Percentiles rank a stretch among this genome's conserved stretches.
phyloP scores from a whole-genome alignment of 2,329 filamentous ascomycete species.

The Corynespora cassiicola region DNA sequence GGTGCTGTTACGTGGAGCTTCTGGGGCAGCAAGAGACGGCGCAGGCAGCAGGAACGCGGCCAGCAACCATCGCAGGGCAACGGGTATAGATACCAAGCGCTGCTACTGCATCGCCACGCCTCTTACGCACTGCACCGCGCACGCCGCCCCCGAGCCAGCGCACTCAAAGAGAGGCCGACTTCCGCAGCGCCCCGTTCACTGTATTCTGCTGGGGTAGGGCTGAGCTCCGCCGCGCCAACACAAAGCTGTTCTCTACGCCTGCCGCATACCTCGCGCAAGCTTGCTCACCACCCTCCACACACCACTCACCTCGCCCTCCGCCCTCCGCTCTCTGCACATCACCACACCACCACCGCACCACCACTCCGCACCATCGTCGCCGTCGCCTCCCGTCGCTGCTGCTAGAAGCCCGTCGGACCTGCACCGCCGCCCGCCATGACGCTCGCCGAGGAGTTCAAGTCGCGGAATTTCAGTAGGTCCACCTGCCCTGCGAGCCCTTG shows the following conservation, averaged over 20 bases:
- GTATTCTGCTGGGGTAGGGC: slow-evolving; percentile 26
- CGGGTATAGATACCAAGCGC: no score
- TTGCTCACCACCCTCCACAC: no score
- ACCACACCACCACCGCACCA: slow-evolving; percentile 4
- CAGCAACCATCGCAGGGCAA: slow-evolving; percentile 6
- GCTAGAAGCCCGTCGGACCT: not conserved
- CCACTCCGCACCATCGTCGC: slow-evolving; percentile 10
- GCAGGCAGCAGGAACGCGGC: slow-evolving; percentile 27
- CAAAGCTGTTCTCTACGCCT: no score
- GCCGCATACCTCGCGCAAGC: no score
- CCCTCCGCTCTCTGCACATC: slow-evolving; percentile 1
- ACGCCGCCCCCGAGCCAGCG: slow-evolving; percentile 18
- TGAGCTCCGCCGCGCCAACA: slow-evolving; percentile 32
- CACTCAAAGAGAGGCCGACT: slow-evolving; percentile 10
- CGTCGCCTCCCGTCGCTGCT: not conserved
- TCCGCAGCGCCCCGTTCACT: slow-evolving; percentile 18
- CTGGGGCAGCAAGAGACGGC: slow-evolving; percentile 22
- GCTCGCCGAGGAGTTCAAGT: slow-evolving; percentile 67
- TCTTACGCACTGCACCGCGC: slow-evolving; percentile 36
- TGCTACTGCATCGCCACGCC: slow-evolving; percentile 35
- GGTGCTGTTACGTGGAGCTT: slow-evolving; percentile 40
- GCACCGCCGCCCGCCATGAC: slow-evolving; percentile 54
- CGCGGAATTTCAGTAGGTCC: slow-evolving; percentile 69
- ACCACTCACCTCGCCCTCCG: slow-evolving; percentile 7
- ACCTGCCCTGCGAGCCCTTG: slow-evolving; percentile 11